phyloP scores from a whole-genome alignment of 139 green algal species.

The Chlorella sp. region DNA sequence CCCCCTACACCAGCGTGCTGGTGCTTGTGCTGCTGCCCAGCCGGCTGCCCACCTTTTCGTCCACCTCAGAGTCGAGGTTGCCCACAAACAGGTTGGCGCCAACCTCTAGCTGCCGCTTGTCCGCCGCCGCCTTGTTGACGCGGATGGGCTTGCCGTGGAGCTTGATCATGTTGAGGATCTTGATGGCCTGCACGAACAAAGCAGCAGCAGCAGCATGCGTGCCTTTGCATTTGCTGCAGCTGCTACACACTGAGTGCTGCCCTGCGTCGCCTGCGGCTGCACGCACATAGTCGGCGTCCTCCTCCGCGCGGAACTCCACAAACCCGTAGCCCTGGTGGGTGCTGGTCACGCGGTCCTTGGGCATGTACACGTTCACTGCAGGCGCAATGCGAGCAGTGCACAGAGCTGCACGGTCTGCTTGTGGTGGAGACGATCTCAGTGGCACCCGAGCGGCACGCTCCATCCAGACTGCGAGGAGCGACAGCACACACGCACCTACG shows the following conservation, averaged over 20 bases:
- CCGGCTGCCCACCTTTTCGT: slow-evolving; percentile 81
- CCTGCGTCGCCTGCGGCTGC: neutral
- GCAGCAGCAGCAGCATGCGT: neutral
- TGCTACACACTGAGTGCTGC: neutral
- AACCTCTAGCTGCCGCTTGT: slow-evolving; percentile 80
- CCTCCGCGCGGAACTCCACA: slow-evolving; percentile 89
- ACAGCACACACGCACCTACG: slow-evolving; percentile 77
- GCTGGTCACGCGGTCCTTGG: slow-evolving; percentile 95
- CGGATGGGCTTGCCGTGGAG: slow-evolving; percentile 92
- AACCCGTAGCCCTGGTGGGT: slow-evolving; percentile 98
- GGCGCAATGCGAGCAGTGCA: neutral
- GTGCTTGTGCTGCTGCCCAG: neutral
- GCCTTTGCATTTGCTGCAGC: neutral
- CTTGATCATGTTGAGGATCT: slow-evolving; percentile 97
- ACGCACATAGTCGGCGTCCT: slow-evolving; percentile 92
- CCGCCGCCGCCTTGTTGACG: slow-evolving; percentile 88
- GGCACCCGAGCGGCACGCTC: too few species aligned
- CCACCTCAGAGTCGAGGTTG: slow-evolving; percentile 93
- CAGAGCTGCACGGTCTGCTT: too few species aligned
- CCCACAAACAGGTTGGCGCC: slow-evolving; percentile 98
- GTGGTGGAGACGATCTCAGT: too few species aligned
- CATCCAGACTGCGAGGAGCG: too few species aligned
- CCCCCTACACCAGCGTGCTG: too few species aligned
- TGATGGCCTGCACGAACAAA: slow-evolving; percentile 69
- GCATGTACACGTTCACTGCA: slow-evolving; percentile 96